Evolutionary conservation across 2,329 filamentous ascomycete genomes (phyloP).

Genomic region (Diplodia corticola): DNA sequence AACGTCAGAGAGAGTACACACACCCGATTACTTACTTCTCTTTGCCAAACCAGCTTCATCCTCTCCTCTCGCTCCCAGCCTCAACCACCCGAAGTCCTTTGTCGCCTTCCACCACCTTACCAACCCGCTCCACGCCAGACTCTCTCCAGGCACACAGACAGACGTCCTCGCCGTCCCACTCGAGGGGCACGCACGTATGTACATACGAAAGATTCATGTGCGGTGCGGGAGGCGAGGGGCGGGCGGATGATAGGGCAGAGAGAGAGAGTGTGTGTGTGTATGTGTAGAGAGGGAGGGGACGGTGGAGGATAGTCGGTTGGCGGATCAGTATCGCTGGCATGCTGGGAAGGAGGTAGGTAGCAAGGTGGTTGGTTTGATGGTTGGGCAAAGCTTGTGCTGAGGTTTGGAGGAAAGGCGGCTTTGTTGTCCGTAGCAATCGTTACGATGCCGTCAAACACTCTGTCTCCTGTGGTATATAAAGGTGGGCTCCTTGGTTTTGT

Average conservation of each 20-base stretch:
- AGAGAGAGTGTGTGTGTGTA: too few relatives aligned
- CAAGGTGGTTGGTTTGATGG: background rate
- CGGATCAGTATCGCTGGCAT: too few relatives aligned
- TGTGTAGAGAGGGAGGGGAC: too few relatives aligned
- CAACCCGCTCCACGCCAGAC: background rate
- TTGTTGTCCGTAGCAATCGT: background rate
- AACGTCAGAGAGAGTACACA: background rate
- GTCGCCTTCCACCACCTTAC: background rate
- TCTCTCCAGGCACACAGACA: background rate
- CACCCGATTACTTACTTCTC: background rate
- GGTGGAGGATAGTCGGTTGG: too few relatives aligned
- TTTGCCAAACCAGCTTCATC: background rate
- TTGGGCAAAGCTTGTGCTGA: background rate
- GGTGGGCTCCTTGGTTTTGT: background rate
- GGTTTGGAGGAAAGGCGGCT: background rate
- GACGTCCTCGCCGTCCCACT: background rate
- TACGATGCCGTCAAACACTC: background rate
- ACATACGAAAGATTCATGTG: background rate
- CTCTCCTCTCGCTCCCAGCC: too few relatives aligned
- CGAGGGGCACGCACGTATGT: too few relatives aligned
- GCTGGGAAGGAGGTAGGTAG: background rate
- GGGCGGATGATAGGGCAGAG: too few relatives aligned
- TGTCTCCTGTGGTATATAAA: background rate
- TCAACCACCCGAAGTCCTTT: too few relatives aligned
- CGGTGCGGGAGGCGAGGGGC: too few relatives aligned